A percentile compares a stretch with the other conserved stretches of the same genome.
phyloP scores from a whole-genome alignment of 805 yeast genomes.

The Saccharomycopsis oosterbeekiorum region DNA sequence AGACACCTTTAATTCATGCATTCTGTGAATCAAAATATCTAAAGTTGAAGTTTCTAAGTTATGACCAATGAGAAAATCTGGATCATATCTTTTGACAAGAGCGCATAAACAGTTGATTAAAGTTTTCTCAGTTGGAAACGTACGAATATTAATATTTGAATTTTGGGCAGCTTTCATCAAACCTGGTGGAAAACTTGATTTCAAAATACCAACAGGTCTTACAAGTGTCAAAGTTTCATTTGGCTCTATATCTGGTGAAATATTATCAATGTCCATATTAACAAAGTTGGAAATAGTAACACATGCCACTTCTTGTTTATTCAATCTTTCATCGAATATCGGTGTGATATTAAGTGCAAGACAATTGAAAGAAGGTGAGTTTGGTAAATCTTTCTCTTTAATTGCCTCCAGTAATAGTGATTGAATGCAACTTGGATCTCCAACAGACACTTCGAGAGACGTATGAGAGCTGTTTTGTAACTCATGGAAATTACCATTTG shows the following conservation, averaged over 20 bases:
- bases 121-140: slow-evolving; percentile 65
- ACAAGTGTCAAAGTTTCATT: slow-evolving; percentile 59
- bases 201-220: slow-evolving; percentile 60
- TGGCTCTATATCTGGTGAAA: slow-evolving; percentile 52
- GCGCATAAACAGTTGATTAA: slow-evolving; percentile 69
- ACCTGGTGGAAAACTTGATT: slow-evolving; percentile 61
- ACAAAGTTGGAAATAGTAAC: slow-evolving; percentile 67
- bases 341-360: slow-evolving; percentile 76
- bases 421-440: slow-evolving; percentile 36
- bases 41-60: slow-evolving; percentile 68
- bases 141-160: slow-evolving; percentile 40
- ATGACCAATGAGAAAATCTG: slow-evolving; percentile 88
- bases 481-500: slow-evolving; percentile 48
- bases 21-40: slow-evolving; percentile 72
- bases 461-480: slow-evolving; percentile 68
- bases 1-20: slow-evolving; percentile 61
- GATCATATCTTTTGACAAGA: slow-evolving; percentile 60
- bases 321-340: slow-evolving; percentile 58
- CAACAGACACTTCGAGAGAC: slow-evolving; percentile 58
- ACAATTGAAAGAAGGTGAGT: slow-evolving; percentile 56
- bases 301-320: slow-evolving; percentile 80
- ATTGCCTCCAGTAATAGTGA: slow-evolving; percentile 27
- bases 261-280: slow-evolving; percentile 64
- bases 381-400: slow-evolving; percentile 29
- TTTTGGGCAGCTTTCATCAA: slow-evolving; percentile 51